A percentile compares a stretch with the other conserved stretches of the same genome.
Conservation (phyloP, 768 basidiomycete species). For the Trametes coccinea region DNA sequence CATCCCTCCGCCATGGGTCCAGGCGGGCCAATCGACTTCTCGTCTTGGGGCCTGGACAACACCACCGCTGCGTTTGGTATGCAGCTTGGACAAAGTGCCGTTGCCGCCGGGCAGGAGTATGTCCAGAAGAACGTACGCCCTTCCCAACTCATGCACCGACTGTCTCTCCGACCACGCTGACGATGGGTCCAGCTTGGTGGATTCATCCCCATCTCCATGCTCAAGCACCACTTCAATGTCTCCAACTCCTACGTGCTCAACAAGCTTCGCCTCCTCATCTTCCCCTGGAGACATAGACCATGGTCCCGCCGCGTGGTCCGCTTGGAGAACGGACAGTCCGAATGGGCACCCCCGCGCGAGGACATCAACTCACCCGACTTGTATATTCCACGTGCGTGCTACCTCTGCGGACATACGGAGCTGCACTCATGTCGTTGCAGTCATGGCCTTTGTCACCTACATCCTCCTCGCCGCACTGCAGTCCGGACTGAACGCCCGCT, state of each 20-base stretch:
- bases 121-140: constrained; percentile 86
- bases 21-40: constrained; percentile 48
- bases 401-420: not conserved
- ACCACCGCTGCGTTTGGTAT: constrained; percentile 95
- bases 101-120: constrained; percentile 93
- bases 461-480: constrained; percentile 85
- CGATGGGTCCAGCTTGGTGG: constrained; percentile 65
- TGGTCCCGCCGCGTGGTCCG: constrained; percentile 74
- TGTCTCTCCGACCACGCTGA: constrained; percentile 8
- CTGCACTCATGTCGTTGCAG: constrained; percentile 39
- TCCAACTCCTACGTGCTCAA: constrained; percentile 93
- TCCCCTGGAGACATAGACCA: constrained; percentile 91
- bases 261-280: constrained; percentile 86
- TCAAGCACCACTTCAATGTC: constrained; percentile 95
- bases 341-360: constrained; percentile 88
- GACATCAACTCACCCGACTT: constrained; percentile 96
- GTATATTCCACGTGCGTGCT: constrained; percentile 81
- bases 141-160: not conserved
- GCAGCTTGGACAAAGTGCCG: constrained; percentile 90
- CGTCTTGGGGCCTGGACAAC: constrained; percentile 85
- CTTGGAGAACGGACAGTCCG: constrained; percentile 63
- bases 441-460: constrained; percentile 96
- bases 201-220: constrained; percentile 68
- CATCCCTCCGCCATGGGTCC: constrained; percentile 40
- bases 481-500: constrained; percentile 78